These are phyloP conservation scores for Quercus robur DNA, from an alignment of 306 rosid species.

Conservation along the genomic window DNA sequence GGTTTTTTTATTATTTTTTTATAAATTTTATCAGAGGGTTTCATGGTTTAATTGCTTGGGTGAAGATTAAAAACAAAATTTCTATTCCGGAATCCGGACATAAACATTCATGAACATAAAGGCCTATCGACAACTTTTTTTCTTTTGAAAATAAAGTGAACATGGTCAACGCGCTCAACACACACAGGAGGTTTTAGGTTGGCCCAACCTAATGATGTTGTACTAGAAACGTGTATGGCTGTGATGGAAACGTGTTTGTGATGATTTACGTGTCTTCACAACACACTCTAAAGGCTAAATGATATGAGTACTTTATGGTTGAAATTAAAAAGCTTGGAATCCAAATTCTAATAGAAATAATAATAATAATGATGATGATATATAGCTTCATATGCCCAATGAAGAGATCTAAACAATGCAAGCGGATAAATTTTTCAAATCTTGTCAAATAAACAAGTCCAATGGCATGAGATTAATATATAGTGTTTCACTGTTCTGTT, in stretches of 20 bases:
- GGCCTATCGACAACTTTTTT: background rate
- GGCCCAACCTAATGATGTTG: constrained; percentile 13
- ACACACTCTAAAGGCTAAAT: background rate
- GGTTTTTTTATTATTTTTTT: no score
- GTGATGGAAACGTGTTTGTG: background rate
- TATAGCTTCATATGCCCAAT: background rate
- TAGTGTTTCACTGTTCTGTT: background rate
- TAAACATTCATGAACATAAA: background rate
- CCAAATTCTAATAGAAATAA: background rate
- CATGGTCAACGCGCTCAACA: constrained; percentile 14
- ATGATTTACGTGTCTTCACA: background rate
- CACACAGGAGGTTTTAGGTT: background rate
- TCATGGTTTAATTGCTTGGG: no score
- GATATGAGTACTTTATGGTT: background rate
- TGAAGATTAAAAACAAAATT: no score
- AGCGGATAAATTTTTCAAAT: background rate
- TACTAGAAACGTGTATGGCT: background rate
- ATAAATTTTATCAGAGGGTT: no score
- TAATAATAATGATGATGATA: background rate
- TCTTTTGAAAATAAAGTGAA: background rate
- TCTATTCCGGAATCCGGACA: background rate
- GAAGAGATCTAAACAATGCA: background rate
- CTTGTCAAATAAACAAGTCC: background rate
- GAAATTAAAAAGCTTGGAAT: background rate
- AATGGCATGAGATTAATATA: background rate